Evolutionary conservation across 371 early-diverging fungal genomes (phyloP).

Genomic region (Dinochytrium kinnereticum): DNA sequence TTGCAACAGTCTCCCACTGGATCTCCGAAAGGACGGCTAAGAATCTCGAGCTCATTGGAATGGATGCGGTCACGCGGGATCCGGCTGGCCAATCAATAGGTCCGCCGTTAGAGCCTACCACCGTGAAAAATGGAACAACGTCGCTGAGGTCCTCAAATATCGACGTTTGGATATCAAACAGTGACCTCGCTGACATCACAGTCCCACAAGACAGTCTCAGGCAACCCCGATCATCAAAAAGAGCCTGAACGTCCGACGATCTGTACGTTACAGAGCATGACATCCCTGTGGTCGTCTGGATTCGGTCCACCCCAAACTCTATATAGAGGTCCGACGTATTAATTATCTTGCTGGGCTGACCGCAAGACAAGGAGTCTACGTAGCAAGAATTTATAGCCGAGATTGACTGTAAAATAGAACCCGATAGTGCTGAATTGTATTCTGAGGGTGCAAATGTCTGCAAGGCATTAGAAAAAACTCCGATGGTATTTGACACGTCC

Average conservation of each 20-base stretch:
- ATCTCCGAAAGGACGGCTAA: too few species aligned
- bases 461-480: not conserved
- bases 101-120: too few species aligned
- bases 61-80: too few species aligned
- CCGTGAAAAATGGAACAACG: too few species aligned
- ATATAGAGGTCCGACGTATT: not conserved
- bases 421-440: not conserved
- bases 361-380: not conserved
- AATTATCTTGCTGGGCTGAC: not conserved
- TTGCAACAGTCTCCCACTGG: too few species aligned
- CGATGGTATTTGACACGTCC: not conserved
- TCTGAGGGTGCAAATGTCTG: not conserved
- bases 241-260: not conserved
- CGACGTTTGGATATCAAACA: too few species aligned
- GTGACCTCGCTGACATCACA: too few species aligned
- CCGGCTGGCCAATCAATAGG: too few species aligned
- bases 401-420: not conserved
- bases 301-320: not conserved
- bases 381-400: not conserved
- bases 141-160: too few species aligned
- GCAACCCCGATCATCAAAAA: not conserved
- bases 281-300: not conserved
- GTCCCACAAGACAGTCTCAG: not conserved
- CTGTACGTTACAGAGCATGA: not conserved
- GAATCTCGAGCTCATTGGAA: too few species aligned